A percentile compares a stretch with the other conserved stretches of the same genome.
Conservation (phyloP, 129 eudicot genomes). For the Flaveria ramosissima region DNA sequence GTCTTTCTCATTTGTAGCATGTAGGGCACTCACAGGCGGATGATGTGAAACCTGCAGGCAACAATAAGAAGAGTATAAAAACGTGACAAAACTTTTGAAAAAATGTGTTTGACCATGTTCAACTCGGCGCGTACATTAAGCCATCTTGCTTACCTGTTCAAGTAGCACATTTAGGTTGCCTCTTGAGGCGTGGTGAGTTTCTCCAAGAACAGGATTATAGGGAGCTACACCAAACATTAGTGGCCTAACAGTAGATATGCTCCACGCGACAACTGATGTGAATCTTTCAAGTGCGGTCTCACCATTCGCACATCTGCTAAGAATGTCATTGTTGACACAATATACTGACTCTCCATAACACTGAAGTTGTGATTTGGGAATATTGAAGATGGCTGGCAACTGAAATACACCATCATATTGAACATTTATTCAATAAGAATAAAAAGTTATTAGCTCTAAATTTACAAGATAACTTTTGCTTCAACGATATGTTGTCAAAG, state of each 20-base stretch:
- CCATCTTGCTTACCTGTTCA: constrained; percentile 60
- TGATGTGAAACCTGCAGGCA: constrained; percentile 85
- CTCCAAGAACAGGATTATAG: constrained; percentile 87
- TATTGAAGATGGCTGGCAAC: constrained; percentile 83
- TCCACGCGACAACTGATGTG: constrained; percentile 70
- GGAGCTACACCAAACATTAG: constrained; percentile 78
- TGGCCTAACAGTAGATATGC: constrained; percentile 76
- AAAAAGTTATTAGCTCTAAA: not conserved
- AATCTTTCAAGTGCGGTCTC: constrained; percentile 59
- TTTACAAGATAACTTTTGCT: not conserved
- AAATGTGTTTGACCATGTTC: too few relatives aligned
- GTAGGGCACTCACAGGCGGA: constrained; percentile 90
- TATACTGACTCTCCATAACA: constrained; percentile 80
- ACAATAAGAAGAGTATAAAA: not conserved
- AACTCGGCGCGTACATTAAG: not conserved
- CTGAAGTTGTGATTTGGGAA: constrained; percentile 88
- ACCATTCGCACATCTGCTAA: constrained; percentile 57
- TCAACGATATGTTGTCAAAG: not conserved
- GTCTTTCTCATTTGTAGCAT: constrained; percentile 66
- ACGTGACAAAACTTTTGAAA: not conserved
- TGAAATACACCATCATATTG: constrained; percentile 25
- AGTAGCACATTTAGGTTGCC: constrained; percentile 77
- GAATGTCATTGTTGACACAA: constrained; percentile 48
- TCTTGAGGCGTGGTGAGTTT: constrained; percentile 82
- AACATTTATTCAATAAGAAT: not conserved